Evolutionary conservation across 2,329 filamentous ascomycete species (phyloP).

Genomic region (Aquanectria penicillioides): DNA sequence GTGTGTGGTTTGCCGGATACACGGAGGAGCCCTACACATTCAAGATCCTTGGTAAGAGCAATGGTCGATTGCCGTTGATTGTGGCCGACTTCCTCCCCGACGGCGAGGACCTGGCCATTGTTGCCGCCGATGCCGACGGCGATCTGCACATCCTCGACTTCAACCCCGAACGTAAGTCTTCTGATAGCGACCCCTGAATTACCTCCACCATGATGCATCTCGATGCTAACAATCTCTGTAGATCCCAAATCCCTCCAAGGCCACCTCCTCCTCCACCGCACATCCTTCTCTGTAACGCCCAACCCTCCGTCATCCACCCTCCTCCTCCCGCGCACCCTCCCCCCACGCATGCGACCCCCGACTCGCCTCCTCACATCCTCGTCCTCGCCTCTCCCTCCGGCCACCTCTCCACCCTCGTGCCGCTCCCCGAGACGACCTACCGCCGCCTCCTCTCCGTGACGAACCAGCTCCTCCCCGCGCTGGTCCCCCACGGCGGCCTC

Average conservation of each 20-base stretch:
- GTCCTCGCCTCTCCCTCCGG: conserved; percentile 82
- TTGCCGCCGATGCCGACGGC: conserved; percentile 85
- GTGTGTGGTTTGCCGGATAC: conserved; percentile 95
- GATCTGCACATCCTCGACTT: conserved; percentile 92
- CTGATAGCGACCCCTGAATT: too few species aligned
- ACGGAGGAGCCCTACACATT: conserved; percentile 97
- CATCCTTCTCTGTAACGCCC: conserved; percentile 85
- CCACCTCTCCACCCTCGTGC: conserved; percentile 78
- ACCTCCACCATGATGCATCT: neutral
- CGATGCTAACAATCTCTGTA: conserved; percentile 52
- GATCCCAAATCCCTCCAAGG: conserved; percentile 94
- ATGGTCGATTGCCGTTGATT: conserved; percentile 79
- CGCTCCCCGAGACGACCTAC: conserved; percentile 83
- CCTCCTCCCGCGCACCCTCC: conserved; percentile 75
- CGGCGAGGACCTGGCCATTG: conserved; percentile 82
- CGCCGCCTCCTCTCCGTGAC: conserved; percentile 84
- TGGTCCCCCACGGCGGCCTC: conserved; percentile 81
- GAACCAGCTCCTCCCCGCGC: conserved; percentile 78
- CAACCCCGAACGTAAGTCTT: conserved; percentile 85
- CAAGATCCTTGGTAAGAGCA: conserved; percentile 89
- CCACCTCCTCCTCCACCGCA: conserved; percentile 84
- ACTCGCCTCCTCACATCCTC: conserved; percentile 56
- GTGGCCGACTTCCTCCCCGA: conserved; percentile 90
- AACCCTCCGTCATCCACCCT: conserved; percentile 80
- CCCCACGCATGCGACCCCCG: conserved; percentile 50